These are phyloP conservation scores for Gloeopeniophorella convolvens DNA, from an alignment of 768 basidiomycete species.

Conservation along the genomic window DNA sequence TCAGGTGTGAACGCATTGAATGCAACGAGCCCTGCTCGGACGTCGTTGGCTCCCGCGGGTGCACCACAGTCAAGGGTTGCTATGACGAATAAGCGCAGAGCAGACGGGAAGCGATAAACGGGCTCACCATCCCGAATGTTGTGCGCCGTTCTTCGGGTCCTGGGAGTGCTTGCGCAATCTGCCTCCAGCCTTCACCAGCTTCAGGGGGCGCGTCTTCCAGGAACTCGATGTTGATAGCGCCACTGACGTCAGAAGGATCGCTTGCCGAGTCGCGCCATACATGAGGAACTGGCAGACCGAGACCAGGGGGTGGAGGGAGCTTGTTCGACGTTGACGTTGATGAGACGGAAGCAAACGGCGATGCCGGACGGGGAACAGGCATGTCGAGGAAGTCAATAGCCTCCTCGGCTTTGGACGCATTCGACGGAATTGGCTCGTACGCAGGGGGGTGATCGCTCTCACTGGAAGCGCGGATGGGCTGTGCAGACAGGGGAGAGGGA, in stretches of 20 bases:
- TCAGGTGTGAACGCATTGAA: slow-evolving; percentile 53
- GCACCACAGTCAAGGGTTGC: slow-evolving; percentile 39
- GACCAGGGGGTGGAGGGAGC: slow-evolving; percentile 32
- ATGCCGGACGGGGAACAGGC: slow-evolving; percentile 51
- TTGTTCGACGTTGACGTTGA: slow-evolving; percentile 23
- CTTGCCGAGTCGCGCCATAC: slow-evolving; percentile 31
- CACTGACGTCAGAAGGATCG: slow-evolving; percentile 14
- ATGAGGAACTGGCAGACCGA: slow-evolving; percentile 27
- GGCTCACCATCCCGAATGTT: slow-evolving; percentile 60
- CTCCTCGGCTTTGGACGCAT: slow-evolving; percentile 17
- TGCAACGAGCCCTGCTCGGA: slow-evolving; percentile 64
- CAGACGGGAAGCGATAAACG: background rate
- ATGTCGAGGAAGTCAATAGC: slow-evolving; percentile 45
- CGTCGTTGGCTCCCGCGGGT: slow-evolving; percentile 34
- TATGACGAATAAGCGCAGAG: background rate
- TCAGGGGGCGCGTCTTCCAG: slow-evolving; percentile 65
- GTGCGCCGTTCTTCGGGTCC: slow-evolving; percentile 35
- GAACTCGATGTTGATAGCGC: slow-evolving; percentile 44
- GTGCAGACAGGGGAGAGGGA: slow-evolving; percentile 16
- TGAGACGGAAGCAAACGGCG: slow-evolving; percentile 41
- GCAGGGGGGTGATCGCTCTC: slow-evolving; percentile 3
- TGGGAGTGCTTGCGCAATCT: slow-evolving; percentile 37
- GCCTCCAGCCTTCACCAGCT: slow-evolving; percentile 56
- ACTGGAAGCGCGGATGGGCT: background rate
- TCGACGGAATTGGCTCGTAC: slow-evolving; percentile 4